Conservation (phyloP, 2,329 filamentous ascomycete genomes). For the Teratosphaeria pseudoeucalypti region DNA sequence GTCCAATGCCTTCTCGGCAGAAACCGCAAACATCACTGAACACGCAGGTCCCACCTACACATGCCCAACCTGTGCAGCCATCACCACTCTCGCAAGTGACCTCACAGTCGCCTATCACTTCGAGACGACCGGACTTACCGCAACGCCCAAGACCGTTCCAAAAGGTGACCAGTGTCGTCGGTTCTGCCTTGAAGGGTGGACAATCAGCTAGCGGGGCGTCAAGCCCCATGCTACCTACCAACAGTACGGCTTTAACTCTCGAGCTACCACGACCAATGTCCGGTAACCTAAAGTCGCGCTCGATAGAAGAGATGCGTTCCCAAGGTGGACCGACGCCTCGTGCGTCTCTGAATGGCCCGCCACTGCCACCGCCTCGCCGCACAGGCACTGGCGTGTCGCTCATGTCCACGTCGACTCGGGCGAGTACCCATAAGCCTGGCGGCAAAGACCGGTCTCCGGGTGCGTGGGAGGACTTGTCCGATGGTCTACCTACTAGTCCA, state of each 20-base stretch:
- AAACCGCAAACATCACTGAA: not conserved
- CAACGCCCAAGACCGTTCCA: conserved; percentile 8
- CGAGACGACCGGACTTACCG: not conserved
- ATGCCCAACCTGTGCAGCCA: conserved; percentile 13
- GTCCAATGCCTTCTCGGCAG: conserved; percentile 3
- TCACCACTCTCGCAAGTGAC: conserved; percentile 26
- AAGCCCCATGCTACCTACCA: not conserved
- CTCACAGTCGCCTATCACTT: conserved; percentile 14
- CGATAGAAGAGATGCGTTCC: conserved; percentile 4
- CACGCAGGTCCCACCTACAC: not conserved
- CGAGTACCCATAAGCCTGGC: not conserved
- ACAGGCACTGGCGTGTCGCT: not conserved
- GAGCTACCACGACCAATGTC: not conserved
- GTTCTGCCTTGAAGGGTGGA: not conserved
- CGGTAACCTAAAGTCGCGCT: not conserved
- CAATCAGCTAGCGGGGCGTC: conserved; percentile 1
- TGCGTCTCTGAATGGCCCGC: conserved; percentile 2
- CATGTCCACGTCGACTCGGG: not conserved
- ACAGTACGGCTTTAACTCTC: not conserved
- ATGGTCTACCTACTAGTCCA: conserved; percentile 19
- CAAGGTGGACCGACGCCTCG: conserved; percentile 3
- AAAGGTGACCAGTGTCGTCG: not conserved
- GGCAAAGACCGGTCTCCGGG: conserved; percentile 22
- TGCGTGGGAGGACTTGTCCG: conserved; percentile 8
- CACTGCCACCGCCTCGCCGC: conserved; percentile 1